These are phyloP conservation scores for Diaporthe aspalathi DNA, from an alignment of 2,329 filamentous ascomycete species.

Conservation along the genomic window DNA sequence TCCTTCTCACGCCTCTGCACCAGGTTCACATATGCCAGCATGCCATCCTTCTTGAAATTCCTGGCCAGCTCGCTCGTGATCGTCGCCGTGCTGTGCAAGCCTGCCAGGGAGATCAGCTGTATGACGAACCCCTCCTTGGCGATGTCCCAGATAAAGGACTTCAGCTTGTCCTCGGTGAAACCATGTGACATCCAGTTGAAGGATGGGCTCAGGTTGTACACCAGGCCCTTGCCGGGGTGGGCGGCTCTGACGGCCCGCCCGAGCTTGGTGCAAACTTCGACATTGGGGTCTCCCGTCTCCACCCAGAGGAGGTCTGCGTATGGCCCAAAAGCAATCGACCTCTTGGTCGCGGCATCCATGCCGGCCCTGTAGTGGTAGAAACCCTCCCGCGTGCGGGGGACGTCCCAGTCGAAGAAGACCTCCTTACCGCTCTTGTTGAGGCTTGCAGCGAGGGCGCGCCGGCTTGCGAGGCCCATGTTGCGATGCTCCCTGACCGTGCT, in stretches of 20 bases:
- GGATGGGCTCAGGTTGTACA: conserved; percentile 95
- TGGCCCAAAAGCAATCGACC: conserved; percentile 89
- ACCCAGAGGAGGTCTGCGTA: conserved; percentile 98
- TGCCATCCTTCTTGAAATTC: conserved; percentile 88
- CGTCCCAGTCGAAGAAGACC: conserved; percentile 89
- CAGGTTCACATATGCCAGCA: conserved; percentile 96
- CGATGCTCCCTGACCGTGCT: conserved; percentile 70
- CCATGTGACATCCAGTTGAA: conserved; percentile 99
- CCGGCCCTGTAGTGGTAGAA: conserved; percentile 92
- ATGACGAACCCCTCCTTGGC: conserved; percentile 85
- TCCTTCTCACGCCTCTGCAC: conserved; percentile 93
- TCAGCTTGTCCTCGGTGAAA: conserved; percentile 84
- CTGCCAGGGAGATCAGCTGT: conserved; percentile 75
- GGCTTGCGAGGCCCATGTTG: conserved; percentile 81
- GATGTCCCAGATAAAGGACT: conserved; percentile 96
- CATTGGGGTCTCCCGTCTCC: conserved; percentile 90
- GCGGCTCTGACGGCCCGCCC: conserved; percentile 78
- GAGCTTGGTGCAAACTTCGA: conserved; percentile 80
- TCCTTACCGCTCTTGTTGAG: conserved; percentile 67
- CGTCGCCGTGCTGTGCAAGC: conserved; percentile 73
- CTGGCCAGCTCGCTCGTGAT: conserved; percentile 80
- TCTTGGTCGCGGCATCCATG: conserved; percentile 88
- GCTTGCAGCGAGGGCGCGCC: conserved; percentile 76
- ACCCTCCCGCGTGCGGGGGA: conserved; percentile 91
- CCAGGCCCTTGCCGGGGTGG: conserved; percentile 85